Base-by-base conservation (phyloP, 2,329 filamentous ascomycete genomes). In the Dothistroma septosporum region DNA sequence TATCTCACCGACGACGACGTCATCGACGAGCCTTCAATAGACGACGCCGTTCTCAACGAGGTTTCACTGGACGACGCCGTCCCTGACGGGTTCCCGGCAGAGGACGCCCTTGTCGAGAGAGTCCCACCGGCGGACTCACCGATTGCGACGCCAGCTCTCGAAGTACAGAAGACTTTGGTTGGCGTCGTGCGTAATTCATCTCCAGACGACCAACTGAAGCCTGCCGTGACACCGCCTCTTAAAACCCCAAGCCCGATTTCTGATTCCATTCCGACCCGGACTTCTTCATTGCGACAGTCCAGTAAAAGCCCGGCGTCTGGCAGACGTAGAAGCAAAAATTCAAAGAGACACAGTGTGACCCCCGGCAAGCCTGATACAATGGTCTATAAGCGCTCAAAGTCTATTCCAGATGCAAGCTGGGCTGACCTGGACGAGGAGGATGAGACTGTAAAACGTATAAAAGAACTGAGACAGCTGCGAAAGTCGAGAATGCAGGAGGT, bases 391-490 rank as follows among this genome's bases (percentile, higher is more conserved):
- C 61, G 60, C 16, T 60, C 66, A 31, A 62, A 73, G 52, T 68
- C 68, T 14, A 71, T 74, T 48, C 64, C 70, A 9, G 73, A 73
- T 58, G 68, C 68, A 61, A 68, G 72, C 66, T 66, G 68, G 68
- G 71, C 69, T 19, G 74, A 74, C 54, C 63, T 76, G 49, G 74
- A 72, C 21, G 73, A 77, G 55, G 71, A 76, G 49, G 73, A 76
- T 53, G 82, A 84, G 31, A 83, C 84, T 46, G 84, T 86, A 7
- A 82, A 81, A 37, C 80, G 80, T 58, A 87, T 87, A 55, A 79
- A 80, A 67, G 78, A 87, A 66, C 70, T 87, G 33, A 82, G 82
- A 68, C 79, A 83, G 65, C 82, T 83, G 63, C 83, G 84, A 64
- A 77, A 83, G 71, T 77, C 79, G 67, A 79, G 83, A 61, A 80